A percentile compares a stretch with the other conserved stretches of the same genome.
These are phyloP conservation scores for Pyrenophora graminea DNA, from an alignment of 2,329 filamentous ascomycete genomes.

Conservation along the genomic window DNA sequence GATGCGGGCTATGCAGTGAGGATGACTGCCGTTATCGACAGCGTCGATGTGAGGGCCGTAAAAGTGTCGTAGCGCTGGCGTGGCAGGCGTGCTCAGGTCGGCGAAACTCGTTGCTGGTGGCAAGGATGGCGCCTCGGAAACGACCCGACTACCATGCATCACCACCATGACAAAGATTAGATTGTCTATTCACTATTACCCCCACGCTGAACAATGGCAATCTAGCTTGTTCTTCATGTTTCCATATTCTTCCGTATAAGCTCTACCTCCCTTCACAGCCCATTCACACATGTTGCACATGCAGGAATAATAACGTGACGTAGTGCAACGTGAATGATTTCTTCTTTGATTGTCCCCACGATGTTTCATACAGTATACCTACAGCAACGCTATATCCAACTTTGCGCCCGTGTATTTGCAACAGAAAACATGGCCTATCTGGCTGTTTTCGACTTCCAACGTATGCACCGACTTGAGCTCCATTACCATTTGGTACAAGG, in stretches of 20 bases:
- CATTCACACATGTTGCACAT: no score
- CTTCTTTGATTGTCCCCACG: background rate
- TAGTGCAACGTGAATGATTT: slow-evolving; percentile 2
- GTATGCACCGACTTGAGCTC: background rate
- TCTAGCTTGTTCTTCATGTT: background rate
- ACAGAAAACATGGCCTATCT: background rate
- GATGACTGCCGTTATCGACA: background rate
- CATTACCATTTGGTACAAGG: background rate
- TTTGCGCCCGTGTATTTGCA: slow-evolving; percentile 4
- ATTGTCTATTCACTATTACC: background rate
- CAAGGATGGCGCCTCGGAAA: slow-evolving; percentile 20
- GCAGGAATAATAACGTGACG: background rate
- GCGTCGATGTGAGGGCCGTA: slow-evolving; percentile 2
- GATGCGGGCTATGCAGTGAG: background rate
- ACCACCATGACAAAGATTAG: slow-evolving; percentile 5
- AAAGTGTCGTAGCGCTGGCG: slow-evolving; percentile 10
- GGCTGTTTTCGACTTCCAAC: background rate
- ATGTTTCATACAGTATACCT: background rate
- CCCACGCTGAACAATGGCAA: background rate
- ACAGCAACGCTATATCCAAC: slow-evolving; percentile 14
- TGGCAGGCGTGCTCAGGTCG: slow-evolving; percentile 15
- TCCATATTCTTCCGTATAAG: background rate
- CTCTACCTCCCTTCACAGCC: no score
- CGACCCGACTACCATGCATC: background rate
- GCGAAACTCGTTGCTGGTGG: slow-evolving; percentile 18